Evolutionary conservation across 805 yeast species (phyloP).

Genomic region (Scheffersomyces lignosus): DNA sequence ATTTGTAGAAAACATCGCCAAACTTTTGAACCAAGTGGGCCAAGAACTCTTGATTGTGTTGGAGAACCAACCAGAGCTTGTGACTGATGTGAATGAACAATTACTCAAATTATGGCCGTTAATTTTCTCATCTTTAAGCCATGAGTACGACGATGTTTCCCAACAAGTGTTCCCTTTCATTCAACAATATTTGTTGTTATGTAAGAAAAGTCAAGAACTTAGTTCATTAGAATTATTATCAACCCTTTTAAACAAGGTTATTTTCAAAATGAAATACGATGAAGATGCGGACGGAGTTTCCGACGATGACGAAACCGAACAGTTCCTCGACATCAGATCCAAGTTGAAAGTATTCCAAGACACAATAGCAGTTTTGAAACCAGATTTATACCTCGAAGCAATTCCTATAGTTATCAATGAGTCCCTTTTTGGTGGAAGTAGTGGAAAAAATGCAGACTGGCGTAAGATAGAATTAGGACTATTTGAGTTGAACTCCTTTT

Average conservation of each 20-base stretch:
- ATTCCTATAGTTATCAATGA: constrained; percentile 60
- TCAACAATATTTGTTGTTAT: constrained; percentile 66
- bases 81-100: constrained; percentile 35
- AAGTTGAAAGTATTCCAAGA: constrained; percentile 82
- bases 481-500: constrained; percentile 73
- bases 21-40: constrained; percentile 70
- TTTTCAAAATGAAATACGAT: constrained; percentile 78
- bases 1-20: constrained; percentile 74
- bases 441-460: constrained; percentile 54
- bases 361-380: constrained; percentile 59
- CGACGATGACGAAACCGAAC: constrained; percentile 71
- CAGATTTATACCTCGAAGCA: constrained; percentile 60
- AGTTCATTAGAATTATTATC: constrained; percentile 52
- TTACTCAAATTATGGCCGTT: constrained; percentile 48
- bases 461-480: constrained; percentile 82
- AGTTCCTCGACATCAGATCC: constrained; percentile 75
- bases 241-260: constrained; percentile 64
- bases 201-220: constrained; percentile 54
- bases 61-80: constrained; percentile 46
- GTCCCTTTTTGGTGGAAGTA: constrained; percentile 23
- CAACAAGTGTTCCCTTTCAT: constrained; percentile 80
- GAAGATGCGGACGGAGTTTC: constrained; percentile 63
- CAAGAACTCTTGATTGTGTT: constrained; percentile 70
- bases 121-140: constrained; percentile 65
- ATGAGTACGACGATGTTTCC: constrained; percentile 88